Base-by-base conservation (phyloP, 129 eudicot species). In the Dittrichia graveolens region DNA sequence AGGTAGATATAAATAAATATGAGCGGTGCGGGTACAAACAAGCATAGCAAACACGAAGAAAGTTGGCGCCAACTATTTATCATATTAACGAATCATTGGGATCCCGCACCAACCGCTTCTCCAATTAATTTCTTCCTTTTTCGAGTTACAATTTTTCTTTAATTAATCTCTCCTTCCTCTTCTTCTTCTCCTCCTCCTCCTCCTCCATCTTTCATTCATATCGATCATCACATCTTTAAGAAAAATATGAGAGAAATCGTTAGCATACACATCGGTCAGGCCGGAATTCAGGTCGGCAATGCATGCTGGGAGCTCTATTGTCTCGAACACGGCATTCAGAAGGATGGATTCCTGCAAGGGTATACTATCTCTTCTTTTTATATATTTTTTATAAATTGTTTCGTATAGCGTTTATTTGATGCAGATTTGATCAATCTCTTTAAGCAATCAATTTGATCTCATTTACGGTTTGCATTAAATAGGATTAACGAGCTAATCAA, bases 291-390 rank as follows among this genome's bases (percentile, higher is more conserved):
- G 83, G 91, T 86, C 5, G 91, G 91, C 46, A 86, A 86, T 83
- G 82, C 93, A 3, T 87, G 93, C 54, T 86, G 91, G 91, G 91
- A 86, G 83, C 89, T 87, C 16, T 87, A 84, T 65, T 87, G 92
- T 52, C 89, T 87, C 61, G 93, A 87, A 77, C 93, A 87, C 75
- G 87, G 85, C 38, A 87, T 87, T 74, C 89, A 81, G n/a, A 83
- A 80, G 19, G 93, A 87, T 40, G 93, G 93, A 31, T 83, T 54
- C 54, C 66, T 87, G 78, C 74, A 83, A 65, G 75, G 85, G 91
- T 82, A 55, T 16, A 5, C 8, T 71, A 14, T 0, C 3, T 18
- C 46, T 49, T 37, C 49, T 59, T 38, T 15, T 11, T 47, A 18
- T n/a, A 12, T 19, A 34, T 42, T 41, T 7, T 54, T 44, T 63